Conservation (phyloP, 176 grass and related monocot species). For the Echinochloa phyllopogon region DNA sequence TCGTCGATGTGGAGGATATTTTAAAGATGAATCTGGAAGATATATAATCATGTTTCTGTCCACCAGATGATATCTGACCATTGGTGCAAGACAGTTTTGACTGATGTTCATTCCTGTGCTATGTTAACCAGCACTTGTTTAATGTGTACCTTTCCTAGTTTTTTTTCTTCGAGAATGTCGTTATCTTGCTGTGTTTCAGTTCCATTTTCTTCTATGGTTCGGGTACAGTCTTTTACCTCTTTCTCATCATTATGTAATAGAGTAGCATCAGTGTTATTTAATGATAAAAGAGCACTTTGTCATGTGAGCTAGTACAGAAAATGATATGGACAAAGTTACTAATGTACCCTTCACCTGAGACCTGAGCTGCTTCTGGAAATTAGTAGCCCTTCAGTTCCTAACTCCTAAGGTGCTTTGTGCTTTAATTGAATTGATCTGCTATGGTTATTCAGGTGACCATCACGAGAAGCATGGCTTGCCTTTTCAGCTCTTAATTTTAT, state of each 20-base stretch:
- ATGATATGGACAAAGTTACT: background rate
- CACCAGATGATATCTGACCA: constrained; percentile 25
- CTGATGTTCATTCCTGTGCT: constrained; percentile 22
- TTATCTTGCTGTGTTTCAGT: background rate
- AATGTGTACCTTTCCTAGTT: constrained; percentile 19
- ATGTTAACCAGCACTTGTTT: constrained; percentile 23
- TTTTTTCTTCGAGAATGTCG: background rate
- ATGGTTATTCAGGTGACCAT: background rate
- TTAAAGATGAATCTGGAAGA: background rate
- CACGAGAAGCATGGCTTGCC: background rate
- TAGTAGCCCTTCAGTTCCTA: constrained; percentile 4
- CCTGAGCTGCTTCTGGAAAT: background rate
- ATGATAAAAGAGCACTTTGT: background rate
- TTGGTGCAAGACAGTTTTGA: background rate
- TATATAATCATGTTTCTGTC: constrained; percentile 3
- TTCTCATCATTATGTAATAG: constrained; percentile 6
- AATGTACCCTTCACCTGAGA: background rate
- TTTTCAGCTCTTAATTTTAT: background rate
- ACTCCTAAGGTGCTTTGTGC: background rate
- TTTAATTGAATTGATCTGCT: constrained; percentile 7
- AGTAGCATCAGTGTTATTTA: constrained; percentile 16
- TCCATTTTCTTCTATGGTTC: background rate
- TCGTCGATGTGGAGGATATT: background rate
- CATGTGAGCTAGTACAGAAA: background rate
- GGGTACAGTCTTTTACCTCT: background rate